A percentile compares a stretch with the other conserved stretches of the same genome.
These are phyloP conservation scores for Blastocystis sp. DNA, from an alignment of 352 stramenopile species.

Conservation along the genomic window DNA sequence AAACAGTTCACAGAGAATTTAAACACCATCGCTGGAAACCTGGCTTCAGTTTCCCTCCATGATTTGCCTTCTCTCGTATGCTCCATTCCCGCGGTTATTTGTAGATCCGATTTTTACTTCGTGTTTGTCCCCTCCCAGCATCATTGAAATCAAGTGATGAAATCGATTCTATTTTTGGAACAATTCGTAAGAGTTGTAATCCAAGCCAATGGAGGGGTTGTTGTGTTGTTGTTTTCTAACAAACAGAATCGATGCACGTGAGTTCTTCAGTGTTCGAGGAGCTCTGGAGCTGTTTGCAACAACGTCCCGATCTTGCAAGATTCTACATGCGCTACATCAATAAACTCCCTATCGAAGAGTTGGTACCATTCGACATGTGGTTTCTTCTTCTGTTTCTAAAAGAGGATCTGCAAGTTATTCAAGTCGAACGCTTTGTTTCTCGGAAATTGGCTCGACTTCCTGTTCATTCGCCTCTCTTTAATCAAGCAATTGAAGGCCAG, in stretches of 20 bases:
- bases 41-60: background rate
- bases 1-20: constrained; percentile 38
- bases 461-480: background rate
- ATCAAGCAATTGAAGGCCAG: background rate
- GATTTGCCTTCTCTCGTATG: background rate
- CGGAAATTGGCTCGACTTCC: background rate
- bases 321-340: background rate
- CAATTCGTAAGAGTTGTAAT: background rate
- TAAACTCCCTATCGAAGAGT: background rate
- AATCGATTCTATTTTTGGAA: background rate
- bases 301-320: background rate
- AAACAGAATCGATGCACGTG: background rate
- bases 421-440: background rate
- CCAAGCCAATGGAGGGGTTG: background rate
- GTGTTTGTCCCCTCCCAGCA: background rate
- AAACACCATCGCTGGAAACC: background rate
- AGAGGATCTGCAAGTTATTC: background rate
- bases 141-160: background rate
- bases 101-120: constrained; percentile 29
- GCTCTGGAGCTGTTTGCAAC: background rate
- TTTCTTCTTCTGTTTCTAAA: background rate
- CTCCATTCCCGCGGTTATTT: too few species aligned
- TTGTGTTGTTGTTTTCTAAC: background rate
- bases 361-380: constrained; percentile 33
- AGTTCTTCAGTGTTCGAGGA: constrained; percentile 13